These are phyloP conservation scores for Bipolaris bicolor DNA, from an alignment of 2,329 filamentous ascomycete genomes.

Conservation along the genomic window DNA sequence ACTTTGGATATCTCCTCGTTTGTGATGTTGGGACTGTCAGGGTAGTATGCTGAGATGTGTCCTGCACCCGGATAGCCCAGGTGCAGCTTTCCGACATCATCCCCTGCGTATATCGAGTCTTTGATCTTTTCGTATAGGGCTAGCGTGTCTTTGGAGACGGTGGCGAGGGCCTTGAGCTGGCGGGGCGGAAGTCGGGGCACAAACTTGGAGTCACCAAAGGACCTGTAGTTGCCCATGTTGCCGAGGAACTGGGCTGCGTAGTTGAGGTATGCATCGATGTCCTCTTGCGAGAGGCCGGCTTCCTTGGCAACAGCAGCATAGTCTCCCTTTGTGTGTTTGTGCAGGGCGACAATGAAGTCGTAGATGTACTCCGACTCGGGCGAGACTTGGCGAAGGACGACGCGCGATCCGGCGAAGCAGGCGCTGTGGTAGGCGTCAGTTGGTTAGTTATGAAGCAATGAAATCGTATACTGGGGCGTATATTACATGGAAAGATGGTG, in stretches of 20 bases:
- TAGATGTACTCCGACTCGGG: slow-evolving; percentile 60
- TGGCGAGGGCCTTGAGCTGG: slow-evolving; percentile 54
- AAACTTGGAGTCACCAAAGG: slow-evolving; percentile 59
- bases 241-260: slow-evolving; percentile 57
- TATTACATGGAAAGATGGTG: slow-evolving; percentile 63
- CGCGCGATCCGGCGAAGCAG: slow-evolving; percentile 57
- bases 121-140: slow-evolving; percentile 54
- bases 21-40: slow-evolving; percentile 56
- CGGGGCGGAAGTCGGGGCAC: slow-evolving; percentile 54
- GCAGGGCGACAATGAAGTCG: slow-evolving; percentile 60
- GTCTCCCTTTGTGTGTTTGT: slow-evolving; percentile 56
- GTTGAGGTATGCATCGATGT: slow-evolving; percentile 48
- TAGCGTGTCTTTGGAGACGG: slow-evolving; percentile 48
- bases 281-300: slow-evolving; percentile 49
- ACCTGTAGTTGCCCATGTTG: slow-evolving; percentile 62
- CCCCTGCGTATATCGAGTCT: slow-evolving; percentile 53
- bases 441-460: not conserved
- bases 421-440: slow-evolving; percentile 41
- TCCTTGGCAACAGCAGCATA: slow-evolving; percentile 55
- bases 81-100: slow-evolving; percentile 52
- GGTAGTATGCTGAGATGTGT: slow-evolving; percentile 59
- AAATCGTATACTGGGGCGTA: not conserved
- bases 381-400: slow-evolving; percentile 61
- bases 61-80: slow-evolving; percentile 57
- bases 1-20: slow-evolving; percentile 55